Evolutionary conservation across 2,329 filamentous ascomycete genomes (phyloP).

Genomic region (Plenodomus lindquistii): DNA sequence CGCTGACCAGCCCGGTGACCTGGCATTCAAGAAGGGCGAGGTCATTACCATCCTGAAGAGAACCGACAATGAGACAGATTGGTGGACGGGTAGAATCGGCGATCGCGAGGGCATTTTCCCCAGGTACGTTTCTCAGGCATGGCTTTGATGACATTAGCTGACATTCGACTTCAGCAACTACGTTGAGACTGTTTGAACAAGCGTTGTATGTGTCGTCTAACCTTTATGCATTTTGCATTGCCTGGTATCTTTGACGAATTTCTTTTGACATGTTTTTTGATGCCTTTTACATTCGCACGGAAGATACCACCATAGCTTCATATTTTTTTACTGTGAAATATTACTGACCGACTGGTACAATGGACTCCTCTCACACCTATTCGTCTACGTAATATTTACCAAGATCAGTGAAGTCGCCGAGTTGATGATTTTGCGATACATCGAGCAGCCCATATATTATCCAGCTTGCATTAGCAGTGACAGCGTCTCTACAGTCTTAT

Average conservation of each 20-base stretch:
- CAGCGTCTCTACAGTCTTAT: neutral
- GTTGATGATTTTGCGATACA: too few species aligned
- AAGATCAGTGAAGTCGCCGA: too few species aligned
- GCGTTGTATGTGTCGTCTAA: neutral
- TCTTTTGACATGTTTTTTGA: conserved; percentile 1
- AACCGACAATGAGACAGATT: conserved; percentile 91
- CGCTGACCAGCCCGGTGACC: conserved; percentile 85
- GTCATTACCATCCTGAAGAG: conserved; percentile 93
- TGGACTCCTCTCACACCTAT: neutral
- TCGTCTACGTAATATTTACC: too few species aligned
- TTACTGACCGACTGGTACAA: neutral
- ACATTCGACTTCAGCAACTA: conserved; percentile 41
- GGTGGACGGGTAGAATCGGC: conserved; percentile 95
- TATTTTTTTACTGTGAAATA: conserved; percentile 15
- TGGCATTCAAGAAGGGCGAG: conserved; percentile 97
- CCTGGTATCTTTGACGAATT: conserved; percentile 2
- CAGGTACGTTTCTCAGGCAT: conserved; percentile 62
- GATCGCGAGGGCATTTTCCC: conserved; percentile 89
- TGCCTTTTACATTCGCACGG: neutral
- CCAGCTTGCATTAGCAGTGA: too few species aligned
- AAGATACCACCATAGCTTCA: conserved; percentile 17
- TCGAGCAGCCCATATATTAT: too few species aligned
- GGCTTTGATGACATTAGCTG: neutral
- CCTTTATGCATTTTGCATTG: neutral
- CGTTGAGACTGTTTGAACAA: conserved; percentile 40